Base-by-base conservation (phyloP, 345 rosid species). In the Aegle marmelos region DNA sequence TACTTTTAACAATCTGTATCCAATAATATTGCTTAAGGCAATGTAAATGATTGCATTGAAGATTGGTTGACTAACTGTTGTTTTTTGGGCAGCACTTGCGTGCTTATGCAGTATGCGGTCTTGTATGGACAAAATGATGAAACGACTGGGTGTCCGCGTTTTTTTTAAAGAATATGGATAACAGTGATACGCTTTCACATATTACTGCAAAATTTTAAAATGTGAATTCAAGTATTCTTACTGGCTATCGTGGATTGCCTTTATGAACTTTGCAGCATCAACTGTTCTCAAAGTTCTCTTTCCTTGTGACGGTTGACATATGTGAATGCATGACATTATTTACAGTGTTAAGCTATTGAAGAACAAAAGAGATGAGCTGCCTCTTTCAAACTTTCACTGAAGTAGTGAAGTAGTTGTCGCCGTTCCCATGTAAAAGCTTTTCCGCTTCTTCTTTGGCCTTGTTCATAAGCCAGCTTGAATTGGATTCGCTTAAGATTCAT, bases 1-100 rank as follows among this genome's bases (percentile, higher is more conserved):
- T 96, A 88, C 93, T 96, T 73, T 84, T 96, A 71, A 92, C 98
- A 33, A 75, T 96, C 80, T 83, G 81, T 28, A 75, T 72, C 37
- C 31, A 28, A 79, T 88, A 78, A 78, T 63, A 61, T 62, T 45
- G 59, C 54, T 27, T 9, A n/a, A 21, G 36, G 30, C 68, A 7
- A 73, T 0, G 36, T 33, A 10, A 30, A 34, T 62, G 36, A 58
- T 74, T 50, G n/a, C 31, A 14, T n/a, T 17, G 39, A 58, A 28
- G 76, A 62, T 77, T 31, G 30, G 22, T 36, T 33, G 66, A 62
- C 53, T 27, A 28, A 66, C 22, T 7, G 7, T 67, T 53, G 34
- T 33, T 33, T 45, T 67, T 22, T 45, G 9, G 76, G 73, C 24
- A 30, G 24, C 45, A 59, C 37, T 31, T 39, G 25, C n/a, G n/a